Base-by-base conservation (phyloP, 2,329 filamentous ascomycete species). In the Fusarium anthophilum region DNA sequence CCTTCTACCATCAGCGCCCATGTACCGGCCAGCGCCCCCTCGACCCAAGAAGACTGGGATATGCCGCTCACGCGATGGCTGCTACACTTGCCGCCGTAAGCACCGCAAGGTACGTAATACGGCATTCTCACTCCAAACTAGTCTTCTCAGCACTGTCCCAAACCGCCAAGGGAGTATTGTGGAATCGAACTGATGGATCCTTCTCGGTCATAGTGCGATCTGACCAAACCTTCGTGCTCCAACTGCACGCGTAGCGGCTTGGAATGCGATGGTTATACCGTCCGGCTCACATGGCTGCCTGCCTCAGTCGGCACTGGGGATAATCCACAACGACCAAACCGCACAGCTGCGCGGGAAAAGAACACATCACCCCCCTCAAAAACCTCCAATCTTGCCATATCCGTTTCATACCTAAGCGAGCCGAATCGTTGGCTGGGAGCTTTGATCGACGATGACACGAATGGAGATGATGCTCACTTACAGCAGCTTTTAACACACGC, bases 341-440 rank as follows among this genome's bases (percentile, higher is more conserved):
- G n/a, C n/a, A 17, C 2, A 8, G 6, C 14, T 17, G 17, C 22
- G 14, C 5, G 1, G 39, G 39, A 43, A 14, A 43, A 15, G 8
- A n/a, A 6, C 14, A 15, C 7, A 11, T n/a, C 1, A 12, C 10
- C 14, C 10, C 9, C 41, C 41, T 24, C 22, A 24, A 17, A 6
- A 17, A 0, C 9, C 4, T 2, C 7, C 9, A 17, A 24, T 17
- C 0, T n/a, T 2, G 15, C n/a, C 14, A 7, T 8, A 3, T 17
- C 41, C 14, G 2, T 17, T 24, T 43, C 41, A 4, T 43, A 43
- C 22, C n/a, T 24, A 7, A 5, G 3, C 10, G 14, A 43, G 22
- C 22, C 39, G 22, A 22, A 43, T 10, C 22, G 22, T 43, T 43
- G 39, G 22, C 39, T 43, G 39, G 22, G 14, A 10, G 14, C 3